Percentiles rank a stretch among this genome's conserved stretches.
Conservation (phyloP, 2,329 filamentous ascomycete genomes). For the Paramyrothecium sp. region DNA sequence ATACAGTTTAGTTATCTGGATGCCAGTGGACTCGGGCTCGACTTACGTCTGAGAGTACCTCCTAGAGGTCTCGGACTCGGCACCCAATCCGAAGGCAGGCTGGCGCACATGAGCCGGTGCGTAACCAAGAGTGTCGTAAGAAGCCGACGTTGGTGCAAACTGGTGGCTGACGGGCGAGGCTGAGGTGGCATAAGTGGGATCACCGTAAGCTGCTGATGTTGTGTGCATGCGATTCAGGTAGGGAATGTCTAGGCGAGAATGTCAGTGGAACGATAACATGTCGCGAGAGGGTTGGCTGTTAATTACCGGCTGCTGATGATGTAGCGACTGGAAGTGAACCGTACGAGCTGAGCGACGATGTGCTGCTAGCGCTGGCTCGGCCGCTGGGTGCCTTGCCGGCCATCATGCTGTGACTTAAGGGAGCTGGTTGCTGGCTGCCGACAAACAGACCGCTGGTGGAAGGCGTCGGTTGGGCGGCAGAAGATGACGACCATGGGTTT, state of each 20-base stretch:
- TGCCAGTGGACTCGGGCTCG: slow-evolving; percentile 36
- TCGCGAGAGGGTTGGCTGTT: slow-evolving; percentile 53
- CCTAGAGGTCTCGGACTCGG: slow-evolving; percentile 56
- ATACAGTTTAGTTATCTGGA: slow-evolving; percentile 10
- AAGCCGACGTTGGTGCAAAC: slow-evolving; percentile 63
- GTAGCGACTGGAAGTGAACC: slow-evolving; percentile 70
- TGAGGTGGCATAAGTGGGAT: slow-evolving; percentile 64
- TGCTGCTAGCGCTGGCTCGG: slow-evolving; percentile 58
- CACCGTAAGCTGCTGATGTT: slow-evolving; percentile 66
- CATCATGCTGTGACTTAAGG: slow-evolving; percentile 56
- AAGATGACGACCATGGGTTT: slow-evolving; percentile 76
- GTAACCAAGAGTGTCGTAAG: slow-evolving; percentile 77
- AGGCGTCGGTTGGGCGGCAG: slow-evolving; percentile 40
- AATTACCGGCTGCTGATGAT: slow-evolving; percentile 69
- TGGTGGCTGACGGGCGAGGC: slow-evolving; percentile 65
- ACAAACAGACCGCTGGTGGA: slow-evolving; percentile 63
- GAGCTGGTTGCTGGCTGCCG: slow-evolving; percentile 44
- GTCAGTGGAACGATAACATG: slow-evolving; percentile 9
- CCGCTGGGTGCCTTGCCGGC: slow-evolving; percentile 42
- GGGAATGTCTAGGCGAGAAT: slow-evolving; percentile 72
- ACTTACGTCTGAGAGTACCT: slow-evolving; percentile 86
- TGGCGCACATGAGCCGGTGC: slow-evolving; percentile 62
- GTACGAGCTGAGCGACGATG: slow-evolving; percentile 66
- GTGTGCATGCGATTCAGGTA: slow-evolving; percentile 63
- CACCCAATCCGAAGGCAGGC: slow-evolving; percentile 51